A percentile compares a stretch with the other conserved stretches of the same genome.
Conservation (phyloP, 2,329 filamentous ascomycete genomes). For the Escovopsis sp. region DNA sequence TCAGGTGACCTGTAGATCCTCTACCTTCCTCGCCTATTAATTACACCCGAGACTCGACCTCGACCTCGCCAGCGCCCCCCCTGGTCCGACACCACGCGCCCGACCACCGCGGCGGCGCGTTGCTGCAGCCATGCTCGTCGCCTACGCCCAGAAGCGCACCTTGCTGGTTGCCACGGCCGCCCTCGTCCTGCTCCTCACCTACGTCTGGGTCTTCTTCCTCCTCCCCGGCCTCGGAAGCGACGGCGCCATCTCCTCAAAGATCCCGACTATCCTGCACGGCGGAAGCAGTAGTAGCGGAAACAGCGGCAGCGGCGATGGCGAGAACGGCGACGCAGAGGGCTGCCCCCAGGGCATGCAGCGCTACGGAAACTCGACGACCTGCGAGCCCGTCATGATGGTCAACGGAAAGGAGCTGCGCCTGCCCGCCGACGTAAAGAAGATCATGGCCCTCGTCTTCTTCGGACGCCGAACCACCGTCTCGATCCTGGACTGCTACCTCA, state of each 20-base stretch:
- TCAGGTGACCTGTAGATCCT: too few species aligned
- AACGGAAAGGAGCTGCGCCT: slow-evolving; percentile 2
- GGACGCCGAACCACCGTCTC: slow-evolving; percentile 28
- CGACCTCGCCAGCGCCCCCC: too few species aligned
- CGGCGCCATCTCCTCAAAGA: background rate
- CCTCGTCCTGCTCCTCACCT: slow-evolving; percentile 3
- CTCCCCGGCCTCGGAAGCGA: slow-evolving; percentile 1
- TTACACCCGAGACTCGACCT: too few species aligned
- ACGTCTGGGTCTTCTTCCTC: slow-evolving; percentile 5
- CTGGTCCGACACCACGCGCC: too few species aligned
- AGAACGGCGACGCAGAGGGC: background rate
- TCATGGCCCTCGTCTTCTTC: slow-evolving; percentile 33
- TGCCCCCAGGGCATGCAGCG: slow-evolving; percentile 1
- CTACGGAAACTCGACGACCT: slow-evolving; percentile 2
- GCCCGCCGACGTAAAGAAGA: slow-evolving; percentile 12
- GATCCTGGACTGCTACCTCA: slow-evolving; percentile 32
- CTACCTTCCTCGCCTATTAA: too few species aligned
- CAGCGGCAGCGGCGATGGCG: too few species aligned
- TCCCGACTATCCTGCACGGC: background rate
- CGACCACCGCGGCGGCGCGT: background rate
- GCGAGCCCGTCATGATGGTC: slow-evolving; percentile 1
- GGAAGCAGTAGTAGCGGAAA: too few species aligned
- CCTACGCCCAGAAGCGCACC: slow-evolving; percentile 2
- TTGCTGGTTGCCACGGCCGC: slow-evolving; percentile 2
- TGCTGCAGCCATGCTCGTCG: background rate